These are phyloP conservation scores for Periconia sp. DNA, from an alignment of 2,329 filamentous ascomycete species.

Conservation along the genomic window DNA sequence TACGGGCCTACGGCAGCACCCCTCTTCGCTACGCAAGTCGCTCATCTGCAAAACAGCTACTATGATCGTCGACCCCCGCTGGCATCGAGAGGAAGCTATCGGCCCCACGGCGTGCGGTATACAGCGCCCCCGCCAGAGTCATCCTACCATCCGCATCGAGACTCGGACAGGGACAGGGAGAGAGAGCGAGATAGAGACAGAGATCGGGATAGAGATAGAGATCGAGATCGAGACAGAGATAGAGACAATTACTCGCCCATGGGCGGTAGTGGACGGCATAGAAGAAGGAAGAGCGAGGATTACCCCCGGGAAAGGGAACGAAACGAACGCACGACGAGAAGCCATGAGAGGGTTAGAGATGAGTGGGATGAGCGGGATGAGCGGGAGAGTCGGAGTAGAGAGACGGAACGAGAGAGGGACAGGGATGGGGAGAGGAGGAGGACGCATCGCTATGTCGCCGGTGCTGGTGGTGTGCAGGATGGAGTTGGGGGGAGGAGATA, in stretches of 20 bases:
- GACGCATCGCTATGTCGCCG: conserved; percentile 40
- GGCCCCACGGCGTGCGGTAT: conserved; percentile 32
- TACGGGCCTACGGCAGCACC: conserved; percentile 55
- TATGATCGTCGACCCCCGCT: conserved; percentile 38
- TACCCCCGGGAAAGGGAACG: conserved; percentile 12
- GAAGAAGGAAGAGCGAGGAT: conserved; percentile 16
- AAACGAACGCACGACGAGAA: conserved; percentile 10
- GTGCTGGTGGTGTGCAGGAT: conserved; percentile 40
- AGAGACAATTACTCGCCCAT: conserved; percentile 6
- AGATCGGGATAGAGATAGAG: conserved; percentile 17
- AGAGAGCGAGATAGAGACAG: conserved; percentile 18
- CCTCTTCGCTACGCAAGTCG: conserved; percentile 55
- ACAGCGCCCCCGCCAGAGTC: conserved; percentile 26
- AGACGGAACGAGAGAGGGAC: conserved; percentile 14
- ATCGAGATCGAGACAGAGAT: conserved; percentile 16
- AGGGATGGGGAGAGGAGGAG: conserved; percentile 18
- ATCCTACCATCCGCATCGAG: conserved; percentile 24
- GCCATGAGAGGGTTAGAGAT: conserved; percentile 29
- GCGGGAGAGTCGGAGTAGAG: conserved; percentile 5
- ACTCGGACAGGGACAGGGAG: conserved; percentile 9
- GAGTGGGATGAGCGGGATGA: conserved; percentile 25
- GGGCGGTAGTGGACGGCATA: conserved; percentile 8
- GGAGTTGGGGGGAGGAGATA: conserved; percentile 42
- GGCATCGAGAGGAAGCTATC: conserved; percentile 27
- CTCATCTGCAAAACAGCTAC: conserved; percentile 44